These are phyloP conservation scores for Coemansia sp. DNA, from an alignment of 192 early-diverging fungal genomes.

Conservation along the genomic window DNA sequence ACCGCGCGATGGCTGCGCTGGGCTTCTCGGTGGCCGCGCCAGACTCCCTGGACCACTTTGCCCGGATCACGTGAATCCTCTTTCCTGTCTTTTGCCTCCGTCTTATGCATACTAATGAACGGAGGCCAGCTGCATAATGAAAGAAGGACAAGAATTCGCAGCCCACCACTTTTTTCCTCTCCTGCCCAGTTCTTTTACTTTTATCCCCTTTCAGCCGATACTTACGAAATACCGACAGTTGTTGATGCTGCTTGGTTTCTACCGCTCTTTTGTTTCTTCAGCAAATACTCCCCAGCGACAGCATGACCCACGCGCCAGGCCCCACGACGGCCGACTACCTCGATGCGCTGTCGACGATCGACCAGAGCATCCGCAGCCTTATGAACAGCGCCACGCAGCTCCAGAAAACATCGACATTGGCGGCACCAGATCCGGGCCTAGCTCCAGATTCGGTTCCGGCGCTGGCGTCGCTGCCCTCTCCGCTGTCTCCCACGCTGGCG, in stretches of 20 bases:
- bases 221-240: not conserved
- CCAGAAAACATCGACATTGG: not conserved
- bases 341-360: conserved; percentile 35
- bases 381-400: conserved; percentile 13
- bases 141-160: too few species aligned
- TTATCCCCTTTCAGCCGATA: not conserved
- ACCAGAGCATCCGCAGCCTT: conserved; percentile 37
- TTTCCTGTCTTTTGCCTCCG: not conserved
- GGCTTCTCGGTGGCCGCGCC: conserved; percentile 18
- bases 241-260: not conserved
- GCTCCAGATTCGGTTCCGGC: not conserved
- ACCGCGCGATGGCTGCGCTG: conserved; percentile 27
- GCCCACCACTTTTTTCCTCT: not conserved
- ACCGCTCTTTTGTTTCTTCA: not conserved
- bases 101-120: too few species aligned
- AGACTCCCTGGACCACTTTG: conserved; percentile 22
- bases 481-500: not conserved
- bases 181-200: not conserved
- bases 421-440: not conserved
- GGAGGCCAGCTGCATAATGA: not conserved
- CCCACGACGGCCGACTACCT: conserved; percentile 26
- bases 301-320: not conserved
- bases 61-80: conserved; percentile 5
- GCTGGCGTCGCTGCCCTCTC: not conserved
- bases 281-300: not conserved